Conservation (phyloP, 2,329 filamentous ascomycete genomes). For the Albifimbria verrucaria region DNA sequence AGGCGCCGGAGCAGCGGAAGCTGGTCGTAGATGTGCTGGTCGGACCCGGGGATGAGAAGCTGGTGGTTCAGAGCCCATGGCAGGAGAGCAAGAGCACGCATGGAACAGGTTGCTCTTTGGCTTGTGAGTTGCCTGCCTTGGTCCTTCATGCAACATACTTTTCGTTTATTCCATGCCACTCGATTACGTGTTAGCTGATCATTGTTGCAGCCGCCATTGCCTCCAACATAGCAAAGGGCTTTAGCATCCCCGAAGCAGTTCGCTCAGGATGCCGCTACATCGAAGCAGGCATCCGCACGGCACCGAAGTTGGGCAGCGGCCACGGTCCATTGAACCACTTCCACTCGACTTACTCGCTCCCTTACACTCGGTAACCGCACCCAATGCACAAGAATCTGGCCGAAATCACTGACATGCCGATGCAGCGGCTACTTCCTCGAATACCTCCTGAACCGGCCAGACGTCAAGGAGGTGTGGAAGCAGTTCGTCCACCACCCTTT, state of each 20-base stretch:
- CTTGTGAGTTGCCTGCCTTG: conserved; percentile 57
- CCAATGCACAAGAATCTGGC: neutral
- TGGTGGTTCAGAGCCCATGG: conserved; percentile 68
- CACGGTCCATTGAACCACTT: conserved; percentile 77
- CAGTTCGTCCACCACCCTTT: conserved; percentile 80
- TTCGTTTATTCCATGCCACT: neutral
- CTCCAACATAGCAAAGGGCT: conserved; percentile 63
- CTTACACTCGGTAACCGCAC: conserved; percentile 57
- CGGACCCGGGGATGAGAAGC: conserved; percentile 51
- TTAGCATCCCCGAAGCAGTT: conserved; percentile 58
- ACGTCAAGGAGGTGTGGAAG: conserved; percentile 73
- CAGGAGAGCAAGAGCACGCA: conserved; percentile 79
- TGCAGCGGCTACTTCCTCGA: conserved; percentile 73
- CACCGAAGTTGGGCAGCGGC: conserved; percentile 60
- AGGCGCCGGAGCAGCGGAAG: conserved; percentile 54
- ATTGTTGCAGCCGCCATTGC: conserved; percentile 63
- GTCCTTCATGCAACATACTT: no score
- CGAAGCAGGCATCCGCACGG: conserved; percentile 66
- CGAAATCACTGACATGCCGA: neutral
- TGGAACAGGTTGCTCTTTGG: conserved; percentile 90
- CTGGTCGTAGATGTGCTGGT: conserved; percentile 76
- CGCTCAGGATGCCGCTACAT: conserved; percentile 67
- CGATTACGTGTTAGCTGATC: neutral
- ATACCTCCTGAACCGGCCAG: conserved; percentile 72
- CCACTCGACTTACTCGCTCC: conserved; percentile 65